Conservation (phyloP, 257 asterid species). For the Petunia axillaris region DNA sequence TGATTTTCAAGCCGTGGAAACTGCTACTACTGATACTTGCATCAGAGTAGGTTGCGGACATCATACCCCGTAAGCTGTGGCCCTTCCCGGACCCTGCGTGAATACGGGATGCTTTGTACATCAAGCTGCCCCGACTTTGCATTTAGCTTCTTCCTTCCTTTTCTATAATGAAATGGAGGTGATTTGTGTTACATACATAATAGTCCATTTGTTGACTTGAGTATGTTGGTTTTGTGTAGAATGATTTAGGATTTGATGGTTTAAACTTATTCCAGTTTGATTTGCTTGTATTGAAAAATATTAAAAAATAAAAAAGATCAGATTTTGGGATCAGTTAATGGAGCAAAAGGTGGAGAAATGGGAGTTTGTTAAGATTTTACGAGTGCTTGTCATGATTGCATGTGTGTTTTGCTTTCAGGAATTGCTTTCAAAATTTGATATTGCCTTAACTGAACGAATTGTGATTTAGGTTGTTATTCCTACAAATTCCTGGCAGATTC, state of each 20-base stretch:
- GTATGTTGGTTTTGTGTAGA: conserved; percentile 5
- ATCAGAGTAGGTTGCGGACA: no score
- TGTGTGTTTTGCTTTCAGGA: background rate
- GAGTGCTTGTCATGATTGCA: conserved; percentile 18
- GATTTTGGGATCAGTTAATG: background rate
- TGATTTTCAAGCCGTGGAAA: background rate
- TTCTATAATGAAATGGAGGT: background rate
- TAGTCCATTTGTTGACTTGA: background rate
- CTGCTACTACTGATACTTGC: no score
- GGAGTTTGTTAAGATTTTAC: background rate
- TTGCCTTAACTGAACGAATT: background rate
- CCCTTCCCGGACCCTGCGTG: no score
- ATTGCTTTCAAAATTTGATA: background rate
- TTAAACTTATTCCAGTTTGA: background rate
- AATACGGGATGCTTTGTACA: no score
- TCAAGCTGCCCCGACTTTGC: background rate
- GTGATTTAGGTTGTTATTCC: conserved; percentile 8
- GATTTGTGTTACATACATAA: conserved; percentile 1
- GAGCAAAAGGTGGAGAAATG: background rate
- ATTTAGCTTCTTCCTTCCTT: background rate
- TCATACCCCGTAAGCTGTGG: no score
- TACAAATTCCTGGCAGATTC: background rate
- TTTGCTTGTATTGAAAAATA: conserved; percentile 6
- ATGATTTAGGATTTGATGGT: conserved; percentile 2
- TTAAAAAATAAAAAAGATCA: no score